A percentile compares a stretch with the other conserved stretches of the same genome.
Conservation (phyloP, 169 alveolate genomes). For the Plasmodium fragile region DNA sequence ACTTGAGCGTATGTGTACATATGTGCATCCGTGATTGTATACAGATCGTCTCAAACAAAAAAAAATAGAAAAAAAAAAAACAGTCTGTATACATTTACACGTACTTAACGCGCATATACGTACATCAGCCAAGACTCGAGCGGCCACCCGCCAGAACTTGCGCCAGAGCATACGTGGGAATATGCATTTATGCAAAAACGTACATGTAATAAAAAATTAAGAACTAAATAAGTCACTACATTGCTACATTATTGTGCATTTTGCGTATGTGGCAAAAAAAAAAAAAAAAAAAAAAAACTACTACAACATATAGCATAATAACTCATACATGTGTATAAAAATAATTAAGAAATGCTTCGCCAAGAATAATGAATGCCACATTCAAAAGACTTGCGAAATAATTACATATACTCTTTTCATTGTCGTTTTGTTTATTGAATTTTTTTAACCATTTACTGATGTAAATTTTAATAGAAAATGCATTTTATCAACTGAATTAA, state of each 20-base stretch:
- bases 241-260: not conserved
- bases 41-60: not conserved
- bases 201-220: not conserved
- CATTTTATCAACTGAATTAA: conserved; percentile 1
- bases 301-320: not conserved
- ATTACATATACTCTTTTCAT: not conserved
- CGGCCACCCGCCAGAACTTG: not conserved
- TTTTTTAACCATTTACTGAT: not conserved
- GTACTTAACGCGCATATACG: not conserved
- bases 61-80: not conserved
- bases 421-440: not conserved
- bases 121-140: not conserved
- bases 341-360: not conserved
- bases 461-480: not conserved
- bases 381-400: not conserved
- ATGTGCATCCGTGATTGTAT: not conserved
- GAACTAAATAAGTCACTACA: not conserved
- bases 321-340: not conserved
- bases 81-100: not conserved
- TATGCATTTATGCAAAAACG: not conserved
- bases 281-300: not conserved
- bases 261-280: not conserved
- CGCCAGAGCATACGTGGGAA: not conserved
- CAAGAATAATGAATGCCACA: not conserved
- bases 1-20: not conserved